Evolutionary conservation across 2,329 filamentous ascomycete species (phyloP).

Genomic region (Pyrenophora tritici-repentis): DNA sequence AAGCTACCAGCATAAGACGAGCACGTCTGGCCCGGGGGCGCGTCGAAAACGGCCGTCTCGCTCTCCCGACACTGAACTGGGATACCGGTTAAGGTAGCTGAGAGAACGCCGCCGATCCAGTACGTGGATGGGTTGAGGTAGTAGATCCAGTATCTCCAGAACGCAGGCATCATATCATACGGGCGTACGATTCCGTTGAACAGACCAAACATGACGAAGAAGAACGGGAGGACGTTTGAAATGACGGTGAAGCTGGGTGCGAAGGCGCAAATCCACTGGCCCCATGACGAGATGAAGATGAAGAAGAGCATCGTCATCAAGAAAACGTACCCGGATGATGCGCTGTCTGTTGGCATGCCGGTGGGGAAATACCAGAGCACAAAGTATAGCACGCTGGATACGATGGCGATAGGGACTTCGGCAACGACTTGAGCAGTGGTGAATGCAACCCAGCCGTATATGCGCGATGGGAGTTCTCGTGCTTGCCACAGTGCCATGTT

Average conservation of each 20-base stretch:
- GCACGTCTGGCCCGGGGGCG: slow-evolving; percentile 69
- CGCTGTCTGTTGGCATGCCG: slow-evolving; percentile 68
- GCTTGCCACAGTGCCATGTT: slow-evolving; percentile 75
- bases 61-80: slow-evolving; percentile 50
- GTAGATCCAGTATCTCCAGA: slow-evolving; percentile 77
- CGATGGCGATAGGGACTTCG: slow-evolving; percentile 72
- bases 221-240: slow-evolving; percentile 73
- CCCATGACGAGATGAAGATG: slow-evolving; percentile 76
- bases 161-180: slow-evolving; percentile 66
- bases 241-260: slow-evolving; percentile 80
- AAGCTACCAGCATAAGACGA: slow-evolving; percentile 66
- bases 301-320: slow-evolving; percentile 80
- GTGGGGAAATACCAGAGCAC: slow-evolving; percentile 77
- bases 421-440: slow-evolving; percentile 66
- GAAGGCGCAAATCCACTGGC: slow-evolving; percentile 84
- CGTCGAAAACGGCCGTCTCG: slow-evolving; percentile 69
- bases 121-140: slow-evolving; percentile 72
- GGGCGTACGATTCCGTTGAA: slow-evolving; percentile 80
- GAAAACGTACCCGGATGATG: slow-evolving; percentile 74
- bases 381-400: slow-evolving; percentile 71
- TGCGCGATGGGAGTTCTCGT: slow-evolving; percentile 72
- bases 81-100: slow-evolving; percentile 62
- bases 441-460: slow-evolving; percentile 80
- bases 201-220: slow-evolving; percentile 76
- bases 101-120: slow-evolving; percentile 72